Conservation (phyloP, 2,329 filamentous ascomycete species). For the Alternaria alternata region DNA sequence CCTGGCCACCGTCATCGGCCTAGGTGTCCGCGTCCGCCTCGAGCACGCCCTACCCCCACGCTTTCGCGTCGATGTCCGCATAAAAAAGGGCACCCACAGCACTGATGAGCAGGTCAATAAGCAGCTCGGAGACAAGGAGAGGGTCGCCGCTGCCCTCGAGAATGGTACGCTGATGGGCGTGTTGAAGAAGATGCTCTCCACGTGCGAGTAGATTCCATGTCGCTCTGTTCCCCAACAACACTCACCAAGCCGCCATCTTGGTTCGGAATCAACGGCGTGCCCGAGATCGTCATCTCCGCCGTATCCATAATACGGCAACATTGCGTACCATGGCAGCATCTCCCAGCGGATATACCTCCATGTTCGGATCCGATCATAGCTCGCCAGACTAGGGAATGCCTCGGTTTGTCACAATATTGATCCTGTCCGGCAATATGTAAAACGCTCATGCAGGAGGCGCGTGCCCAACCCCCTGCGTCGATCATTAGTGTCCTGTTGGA, state of each 20-base stretch:
- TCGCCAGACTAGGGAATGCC: conserved; percentile 1
- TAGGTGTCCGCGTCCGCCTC: conserved; percentile 89
- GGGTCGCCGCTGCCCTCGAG: conserved; percentile 92
- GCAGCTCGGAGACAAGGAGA: conserved; percentile 94
- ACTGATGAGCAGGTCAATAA: conserved; percentile 97
- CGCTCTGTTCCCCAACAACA: not conserved
- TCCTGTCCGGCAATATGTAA: conserved; percentile 2
- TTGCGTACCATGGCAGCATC: not conserved
- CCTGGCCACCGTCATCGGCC: conserved; percentile 92
- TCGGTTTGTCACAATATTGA: conserved; percentile 1
- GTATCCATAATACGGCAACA: not conserved
- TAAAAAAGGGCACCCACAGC: conserved; percentile 95
- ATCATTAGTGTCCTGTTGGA: conserved; percentile 7
- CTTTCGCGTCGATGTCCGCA: conserved; percentile 89
- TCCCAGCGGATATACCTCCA: not conserved
- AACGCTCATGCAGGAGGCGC: not conserved
- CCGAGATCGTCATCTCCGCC: not conserved
- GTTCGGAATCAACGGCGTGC: not conserved
- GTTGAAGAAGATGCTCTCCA: conserved; percentile 91
- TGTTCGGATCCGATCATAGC: not conserved
- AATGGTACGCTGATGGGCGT: conserved; percentile 90
- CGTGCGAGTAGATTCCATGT: conserved; percentile 65
- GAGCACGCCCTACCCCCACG: conserved; percentile 91
- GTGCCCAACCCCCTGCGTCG: not conserved
- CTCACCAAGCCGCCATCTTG: not conserved